These are phyloP conservation scores for Rhizopus stolonifer DNA, from an alignment of 371 early-diverging fungal species.

Conservation along the genomic window DNA sequence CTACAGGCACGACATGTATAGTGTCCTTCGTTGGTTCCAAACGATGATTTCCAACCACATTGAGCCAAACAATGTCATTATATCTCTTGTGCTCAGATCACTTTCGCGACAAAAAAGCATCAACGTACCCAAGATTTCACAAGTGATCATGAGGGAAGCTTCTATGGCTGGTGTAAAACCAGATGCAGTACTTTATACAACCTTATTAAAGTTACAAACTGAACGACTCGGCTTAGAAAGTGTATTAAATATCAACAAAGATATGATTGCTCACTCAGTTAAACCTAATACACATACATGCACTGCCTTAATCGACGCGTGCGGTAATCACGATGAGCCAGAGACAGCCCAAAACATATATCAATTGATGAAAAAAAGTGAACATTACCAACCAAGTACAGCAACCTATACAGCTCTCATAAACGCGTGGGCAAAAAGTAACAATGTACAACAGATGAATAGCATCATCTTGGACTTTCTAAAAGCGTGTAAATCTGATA, in stretches of 20 bases:
- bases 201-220: constrained; percentile 36
- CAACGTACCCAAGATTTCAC: constrained; percentile 17
- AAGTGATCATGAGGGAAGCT: constrained; percentile 34
- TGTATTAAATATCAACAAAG: constrained; percentile 34
- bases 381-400: constrained; percentile 33
- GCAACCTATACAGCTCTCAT: constrained; percentile 47
- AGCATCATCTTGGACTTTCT: constrained; percentile 31
- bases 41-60: constrained; percentile 30
- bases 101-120: constrained; percentile 18
- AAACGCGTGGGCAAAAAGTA: constrained; percentile 36
- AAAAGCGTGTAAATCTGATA: constrained; percentile 22
- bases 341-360: constrained; percentile 48
- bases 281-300: constrained; percentile 48
- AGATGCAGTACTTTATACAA: constrained; percentile 42
- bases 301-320: constrained; percentile 37
- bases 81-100: constrained; percentile 37
- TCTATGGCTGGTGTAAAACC: constrained; percentile 35
- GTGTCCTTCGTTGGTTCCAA: constrained; percentile 47
- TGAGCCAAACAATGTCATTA: constrained; percentile 31
- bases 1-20: constrained; percentile 17
- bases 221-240: constrained; percentile 28
- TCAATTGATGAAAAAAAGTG: constrained; percentile 38
- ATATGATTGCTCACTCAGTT: constrained; percentile 35
- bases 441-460: constrained; percentile 31
- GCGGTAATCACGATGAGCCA: constrained; percentile 31